Conservation (phyloP, 306 rosid species). For the Lupinus albus region DNA sequence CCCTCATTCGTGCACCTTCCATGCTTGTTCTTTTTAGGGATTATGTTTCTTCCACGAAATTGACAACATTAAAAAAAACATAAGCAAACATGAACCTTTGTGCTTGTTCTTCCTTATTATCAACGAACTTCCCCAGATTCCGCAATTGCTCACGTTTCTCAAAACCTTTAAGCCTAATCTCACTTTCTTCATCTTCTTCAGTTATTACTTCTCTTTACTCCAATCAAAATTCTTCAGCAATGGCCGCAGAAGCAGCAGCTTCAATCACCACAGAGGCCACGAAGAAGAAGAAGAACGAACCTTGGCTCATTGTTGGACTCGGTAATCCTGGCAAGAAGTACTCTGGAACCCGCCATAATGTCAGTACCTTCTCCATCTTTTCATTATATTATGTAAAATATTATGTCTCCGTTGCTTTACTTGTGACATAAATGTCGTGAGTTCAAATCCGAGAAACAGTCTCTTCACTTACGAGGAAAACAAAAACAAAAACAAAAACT, state of each 20-base stretch:
- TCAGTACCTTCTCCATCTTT: slow-evolving; percentile 32
- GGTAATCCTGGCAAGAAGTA: slow-evolving; percentile 79
- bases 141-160: slow-evolving; percentile 47
- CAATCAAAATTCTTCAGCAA: slow-evolving; percentile 27
- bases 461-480: too few relatives aligned
- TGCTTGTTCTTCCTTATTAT: slow-evolving; percentile 29
- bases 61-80: too few relatives aligned
- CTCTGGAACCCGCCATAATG: slow-evolving; percentile 71
- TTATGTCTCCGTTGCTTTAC: too few relatives aligned
- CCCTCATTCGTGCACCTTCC: neutral
- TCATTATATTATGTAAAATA: too few relatives aligned
- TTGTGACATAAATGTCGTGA: too few relatives aligned
- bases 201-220: slow-evolving; percentile 32
- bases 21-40: slow-evolving; percentile 21
- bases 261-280: slow-evolving; percentile 40
- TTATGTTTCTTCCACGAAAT: neutral
- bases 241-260: slow-evolving; percentile 11
- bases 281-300: slow-evolving; percentile 42
- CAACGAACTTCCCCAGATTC: slow-evolving; percentile 38
- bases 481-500: too few relatives aligned
- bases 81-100: slow-evolving; percentile 46
- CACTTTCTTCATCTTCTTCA: slow-evolving; percentile 13
- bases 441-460: too few relatives aligned
- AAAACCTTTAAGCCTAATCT: slow-evolving; percentile 32
- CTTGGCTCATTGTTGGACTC: slow-evolving; percentile 86